These are phyloP conservation scores for Neoarthrinium moseri DNA, from an alignment of 2,329 filamentous ascomycete species.

Conservation along the genomic window DNA sequence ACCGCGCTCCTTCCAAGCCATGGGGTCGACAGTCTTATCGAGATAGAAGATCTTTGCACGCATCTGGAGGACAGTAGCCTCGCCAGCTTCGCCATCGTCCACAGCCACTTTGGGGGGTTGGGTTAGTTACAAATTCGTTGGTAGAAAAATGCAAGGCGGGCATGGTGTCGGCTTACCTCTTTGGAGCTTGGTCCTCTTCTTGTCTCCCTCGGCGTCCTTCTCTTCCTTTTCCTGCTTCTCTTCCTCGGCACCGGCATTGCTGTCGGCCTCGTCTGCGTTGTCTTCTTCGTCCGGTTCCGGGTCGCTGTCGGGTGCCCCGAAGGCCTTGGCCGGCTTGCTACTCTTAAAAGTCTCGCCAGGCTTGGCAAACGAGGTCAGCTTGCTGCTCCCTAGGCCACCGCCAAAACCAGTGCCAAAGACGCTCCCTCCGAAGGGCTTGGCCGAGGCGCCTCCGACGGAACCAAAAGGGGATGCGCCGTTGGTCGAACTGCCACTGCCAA, in stretches of 20 bases:
- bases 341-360: slow-evolving; percentile 52
- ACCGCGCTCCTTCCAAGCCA: slow-evolving; percentile 88
- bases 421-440: slow-evolving; percentile 35
- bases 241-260: slow-evolving; percentile 43
- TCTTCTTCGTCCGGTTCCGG: slow-evolving; percentile 50
- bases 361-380: slow-evolving; percentile 69
- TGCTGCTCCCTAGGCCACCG: slow-evolving; percentile 35
- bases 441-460: slow-evolving; percentile 20
- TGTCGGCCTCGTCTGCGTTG: slow-evolving; percentile 35
- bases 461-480: slow-evolving; percentile 28
- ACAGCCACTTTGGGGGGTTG: slow-evolving; percentile 60
- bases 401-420: slow-evolving; percentile 50
- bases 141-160: not conserved
- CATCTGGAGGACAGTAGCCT: slow-evolving; percentile 71
- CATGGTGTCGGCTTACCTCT: slow-evolving; percentile 55
- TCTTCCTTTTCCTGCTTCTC: slow-evolving; percentile 50
- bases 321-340: slow-evolving; percentile 66
- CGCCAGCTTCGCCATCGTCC: slow-evolving; percentile 84
- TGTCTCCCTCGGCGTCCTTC: slow-evolving; percentile 38
- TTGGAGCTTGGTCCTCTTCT: slow-evolving; percentile 65
- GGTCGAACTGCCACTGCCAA: slow-evolving; percentile 36
- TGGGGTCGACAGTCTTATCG: slow-evolving; percentile 55
- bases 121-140: no score
- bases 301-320: slow-evolving; percentile 73
- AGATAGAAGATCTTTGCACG: slow-evolving; percentile 86